Base-by-base conservation (phyloP, 352 stramenopile species). In the Phytophthora litchii region DNA sequence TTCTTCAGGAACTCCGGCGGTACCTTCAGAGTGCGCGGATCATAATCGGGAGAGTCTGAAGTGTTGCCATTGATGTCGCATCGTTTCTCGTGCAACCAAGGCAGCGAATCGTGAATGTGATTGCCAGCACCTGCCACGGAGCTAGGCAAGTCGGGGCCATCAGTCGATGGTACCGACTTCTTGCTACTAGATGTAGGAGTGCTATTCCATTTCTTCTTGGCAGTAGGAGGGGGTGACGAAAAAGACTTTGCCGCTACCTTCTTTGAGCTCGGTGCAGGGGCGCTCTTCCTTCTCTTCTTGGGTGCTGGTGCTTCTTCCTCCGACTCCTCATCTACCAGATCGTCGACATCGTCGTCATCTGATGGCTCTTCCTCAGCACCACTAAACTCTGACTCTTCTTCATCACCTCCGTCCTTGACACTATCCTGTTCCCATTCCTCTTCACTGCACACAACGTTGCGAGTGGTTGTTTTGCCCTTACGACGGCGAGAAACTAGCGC, bases 1-100 rank as follows among this genome's bases (percentile, higher is more conserved):
- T 98, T 82, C 44, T 87, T 83, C 19, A 97, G 29, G 42, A 97
- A 98, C 7, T 89, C 67, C 0, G 81, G 65, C 4, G 95, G 88
- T 0, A 99, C 77, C 12, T 86, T 76, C 14, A 99, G 45, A 21
- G 97, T 99, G 1, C 95, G 87, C 2, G 88, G 72, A 57, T 99
- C 91, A 63, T 96, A 99, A 10, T 95, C 71, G 0, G 95, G 83
- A 37, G 98, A 85, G 44, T 81, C 76, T 1, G 81, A 74, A 7
- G 69, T 46, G 41, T 96, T 90, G 8, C 86, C 84, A 44, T 97
- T 83, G 7, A 81, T 82, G 67, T 99, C 97, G n/a, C 76, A 74
- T 4, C 92, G 91, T 21, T 88, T 81, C 12, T 85, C 70, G 49
- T 90, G 75, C 14, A 99, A 74, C 79, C 96, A 99, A 27, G 72